Base-by-base conservation (phyloP, 2,329 filamentous ascomycete species). In the Tolypocladium guangdongense region DNA sequence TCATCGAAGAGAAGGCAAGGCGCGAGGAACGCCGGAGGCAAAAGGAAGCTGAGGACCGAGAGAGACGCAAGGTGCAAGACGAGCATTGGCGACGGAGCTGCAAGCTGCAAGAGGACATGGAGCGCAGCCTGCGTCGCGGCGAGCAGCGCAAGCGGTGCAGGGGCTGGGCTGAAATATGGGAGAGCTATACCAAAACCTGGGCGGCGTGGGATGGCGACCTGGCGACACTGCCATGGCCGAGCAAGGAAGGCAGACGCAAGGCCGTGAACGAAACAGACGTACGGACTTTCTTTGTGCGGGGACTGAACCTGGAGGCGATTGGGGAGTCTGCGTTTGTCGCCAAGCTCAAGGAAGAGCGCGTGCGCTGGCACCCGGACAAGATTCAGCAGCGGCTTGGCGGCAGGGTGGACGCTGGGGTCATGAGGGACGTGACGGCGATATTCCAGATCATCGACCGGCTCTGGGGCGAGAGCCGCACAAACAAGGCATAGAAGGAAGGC, bases 301-400 rank as follows among this genome's bases (percentile, higher is more conserved):
- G 76, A 0, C 63, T 80, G 24, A 69, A 60, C 38, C 54, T 74
- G 24, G 69, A 71, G 32, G 69, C 72, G 2, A 61, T 74, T 2
- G 75, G 75, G 22, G 73, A 76, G 60, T 69, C 64, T 54, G 70
- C 71, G 11, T 75, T 77, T 50, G 65, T 75, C 22, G 69, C 73
- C 8, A 72, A 68, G 54, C 74, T 97, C 51, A 96, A 95, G 69
- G 74, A 82, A 6, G 93, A 99, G 73, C 82, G 93, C 51, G 84
- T 97, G 20, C 79, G 90, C 18, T 99, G 93, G 93, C 93, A 99
- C 73, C 93, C 93, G 4, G 93, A 99, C 71, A 99, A 97, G 75
- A 87, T 97, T 53, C 90, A 96, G 74, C 93, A 96, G 71, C 82
- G 84, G 52, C 84, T 95, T 56, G 88, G 90, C 3, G 82, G 80